These are phyloP conservation scores for Plasmodium gonderi DNA, from an alignment of 169 alveolate species.

Conservation along the genomic window DNA sequence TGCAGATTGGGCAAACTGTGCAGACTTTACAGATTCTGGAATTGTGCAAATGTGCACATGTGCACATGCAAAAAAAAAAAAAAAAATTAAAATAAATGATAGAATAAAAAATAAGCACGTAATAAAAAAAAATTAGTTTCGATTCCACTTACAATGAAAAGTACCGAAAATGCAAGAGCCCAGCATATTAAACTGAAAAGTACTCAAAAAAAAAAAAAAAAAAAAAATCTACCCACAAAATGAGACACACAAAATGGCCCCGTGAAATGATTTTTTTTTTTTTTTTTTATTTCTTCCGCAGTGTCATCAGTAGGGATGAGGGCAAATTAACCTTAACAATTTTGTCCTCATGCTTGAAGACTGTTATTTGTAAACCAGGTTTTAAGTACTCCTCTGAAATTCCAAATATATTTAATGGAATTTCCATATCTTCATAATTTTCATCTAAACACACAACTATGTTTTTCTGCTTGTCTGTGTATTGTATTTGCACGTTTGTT, in stretches of 20 bases:
- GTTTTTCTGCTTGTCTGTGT: constrained; percentile 73
- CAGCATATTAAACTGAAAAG: background rate
- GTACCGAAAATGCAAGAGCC: no score
- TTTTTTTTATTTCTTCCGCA: constrained; percentile 37
- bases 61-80: background rate
- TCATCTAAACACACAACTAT: constrained; percentile 64
- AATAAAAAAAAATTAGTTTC: background rate
- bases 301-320: constrained; percentile 41
- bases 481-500: constrained; percentile 47
- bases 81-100: background rate
- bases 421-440: constrained; percentile 67
- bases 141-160: background rate
- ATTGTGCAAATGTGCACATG: background rate
- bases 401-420: constrained; percentile 46
- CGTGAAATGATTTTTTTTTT: background rate
- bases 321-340: constrained; percentile 65
- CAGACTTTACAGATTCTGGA: no score
- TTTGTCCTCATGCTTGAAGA: constrained; percentile 65
- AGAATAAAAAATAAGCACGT: background rate
- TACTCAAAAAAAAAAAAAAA: no score
- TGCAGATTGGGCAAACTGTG: no score
- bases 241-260: background rate
- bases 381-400: constrained; percentile 52
- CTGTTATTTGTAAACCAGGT: constrained; percentile 56
- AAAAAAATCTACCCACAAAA: no score